Conservation (phyloP, 768 basidiomycete species). For the Megacollybia marginata region DNA sequence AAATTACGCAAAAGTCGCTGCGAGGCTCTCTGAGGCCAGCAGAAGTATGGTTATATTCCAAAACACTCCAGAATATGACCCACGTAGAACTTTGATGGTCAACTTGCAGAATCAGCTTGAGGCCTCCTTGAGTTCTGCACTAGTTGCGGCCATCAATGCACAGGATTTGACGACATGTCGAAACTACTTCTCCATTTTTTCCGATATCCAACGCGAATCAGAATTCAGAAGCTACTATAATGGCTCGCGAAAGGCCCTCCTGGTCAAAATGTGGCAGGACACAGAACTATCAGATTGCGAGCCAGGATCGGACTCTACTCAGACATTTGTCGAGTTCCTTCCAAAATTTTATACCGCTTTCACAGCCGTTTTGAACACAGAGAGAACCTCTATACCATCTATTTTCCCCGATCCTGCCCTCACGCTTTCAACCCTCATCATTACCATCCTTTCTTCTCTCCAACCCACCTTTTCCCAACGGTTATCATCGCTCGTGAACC, state of each 20-base stretch:
- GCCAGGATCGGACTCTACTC: conserved; percentile 19
- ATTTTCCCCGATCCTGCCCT: conserved; percentile 84
- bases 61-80: conserved; percentile 88
- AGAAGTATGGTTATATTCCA: conserved; percentile 89
- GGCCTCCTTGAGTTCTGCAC: conserved; percentile 81
- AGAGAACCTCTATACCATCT: conserved; percentile 65
- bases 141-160: conserved; percentile 79
- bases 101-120: conserved; percentile 95
- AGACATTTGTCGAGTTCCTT: conserved; percentile 61
- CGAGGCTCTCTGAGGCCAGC: conserved; percentile 81
- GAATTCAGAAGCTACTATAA: conserved; percentile 96
- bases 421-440: conserved; percentile 77
- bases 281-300: conserved; percentile 47
- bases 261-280: conserved; percentile 67
- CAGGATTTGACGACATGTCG: conserved; percentile 71
- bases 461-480: conserved; percentile 79
- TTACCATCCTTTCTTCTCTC: conserved; percentile 70
- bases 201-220: conserved; percentile 81
- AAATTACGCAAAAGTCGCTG: conserved; percentile 85
- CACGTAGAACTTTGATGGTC: conserved; percentile 76
- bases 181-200: conserved; percentile 80
- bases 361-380: conserved; percentile 55
- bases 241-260: conserved; percentile 60
- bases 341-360: conserved; percentile 70
- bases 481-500: conserved; percentile 59